A percentile compares a stretch with the other conserved stretches of the same genome.
phyloP scores from a whole-genome alignment of 2,329 filamentous ascomycete genomes.

The Raffaelea deltoideospora region DNA sequence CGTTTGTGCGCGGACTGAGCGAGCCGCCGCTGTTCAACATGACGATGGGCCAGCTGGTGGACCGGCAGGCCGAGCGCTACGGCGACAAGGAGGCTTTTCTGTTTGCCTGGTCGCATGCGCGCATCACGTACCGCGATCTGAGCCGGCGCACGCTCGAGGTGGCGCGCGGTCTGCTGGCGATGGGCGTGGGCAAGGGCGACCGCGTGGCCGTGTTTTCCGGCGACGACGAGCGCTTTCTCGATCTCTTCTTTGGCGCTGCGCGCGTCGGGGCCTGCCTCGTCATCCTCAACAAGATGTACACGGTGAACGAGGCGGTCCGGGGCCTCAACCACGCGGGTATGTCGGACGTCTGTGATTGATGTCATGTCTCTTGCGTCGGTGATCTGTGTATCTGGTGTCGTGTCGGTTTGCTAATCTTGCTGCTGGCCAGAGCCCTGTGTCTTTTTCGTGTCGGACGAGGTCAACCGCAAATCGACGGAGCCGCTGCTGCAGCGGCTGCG shows the following conservation, averaged over 20 bases:
- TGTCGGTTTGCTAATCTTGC: too few relatives aligned
- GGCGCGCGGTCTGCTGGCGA: conserved; percentile 49
- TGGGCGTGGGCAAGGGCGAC: conserved; percentile 53
- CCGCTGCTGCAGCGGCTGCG: not conserved
- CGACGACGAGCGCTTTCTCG: conserved; percentile 68
- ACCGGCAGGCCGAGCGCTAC: conserved; percentile 53
- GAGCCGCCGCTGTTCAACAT: conserved; percentile 56
- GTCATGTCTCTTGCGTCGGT: too few relatives aligned
- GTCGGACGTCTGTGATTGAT: too few relatives aligned
- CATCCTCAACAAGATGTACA: conserved; percentile 74
- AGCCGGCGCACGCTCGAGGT: conserved; percentile 45
- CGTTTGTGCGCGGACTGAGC: conserved; percentile 52
- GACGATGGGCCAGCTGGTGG: conserved; percentile 57
- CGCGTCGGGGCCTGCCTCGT: conserved; percentile 55
- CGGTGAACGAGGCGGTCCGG: conserved; percentile 54
- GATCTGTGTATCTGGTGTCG: too few relatives aligned
- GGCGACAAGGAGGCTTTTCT: conserved; percentile 53
- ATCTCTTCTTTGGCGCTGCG: conserved; percentile 59
- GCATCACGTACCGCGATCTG: conserved; percentile 57
- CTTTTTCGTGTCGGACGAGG: not conserved
- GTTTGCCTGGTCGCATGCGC: conserved; percentile 59
- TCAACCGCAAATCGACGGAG: not conserved
- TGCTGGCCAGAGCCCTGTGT: conserved; percentile 1
- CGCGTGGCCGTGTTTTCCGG: conserved; percentile 63
- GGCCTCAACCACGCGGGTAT: conserved; percentile 55